A percentile compares a stretch with the other conserved stretches of the same genome.
Evolutionary conservation across 345 rosid species (phyloP).

Genomic region (Citrus reticulata): DNA sequence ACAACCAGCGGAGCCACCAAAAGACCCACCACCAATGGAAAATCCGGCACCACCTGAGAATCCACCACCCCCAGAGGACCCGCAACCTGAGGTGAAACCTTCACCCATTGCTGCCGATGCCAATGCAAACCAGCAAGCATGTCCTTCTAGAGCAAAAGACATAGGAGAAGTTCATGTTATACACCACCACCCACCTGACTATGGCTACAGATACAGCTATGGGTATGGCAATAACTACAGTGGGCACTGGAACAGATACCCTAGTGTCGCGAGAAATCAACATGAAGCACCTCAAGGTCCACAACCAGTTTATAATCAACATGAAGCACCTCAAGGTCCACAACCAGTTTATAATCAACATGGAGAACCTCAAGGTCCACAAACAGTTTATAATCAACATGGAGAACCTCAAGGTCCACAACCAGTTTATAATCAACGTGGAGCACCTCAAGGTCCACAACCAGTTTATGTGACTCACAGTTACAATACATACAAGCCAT

Average conservation of each 20-base stretch:
- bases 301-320: background rate
- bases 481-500: slow-evolving; percentile 57
- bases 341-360: slow-evolving; percentile 4
- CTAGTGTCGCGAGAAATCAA: slow-evolving; percentile 19
- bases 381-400: slow-evolving; percentile 5
- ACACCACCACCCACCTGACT: slow-evolving; percentile 47
- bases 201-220: slow-evolving; percentile 34
- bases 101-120: slow-evolving; percentile 24
- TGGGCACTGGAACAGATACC: slow-evolving; percentile 31
- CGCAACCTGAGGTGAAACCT: slow-evolving; percentile 3
- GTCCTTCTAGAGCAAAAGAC: slow-evolving; percentile 36
- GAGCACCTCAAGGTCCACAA: slow-evolving; percentile 10
- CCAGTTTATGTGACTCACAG: slow-evolving; percentile 44
- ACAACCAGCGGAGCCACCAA: slow-evolving; percentile 41
- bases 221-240: slow-evolving; percentile 9
- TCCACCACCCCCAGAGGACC: slow-evolving; percentile 28
- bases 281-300: slow-evolving; percentile 6
- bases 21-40: slow-evolving; percentile 32
- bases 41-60: slow-evolving; percentile 30
- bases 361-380: background rate
- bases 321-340: background rate
- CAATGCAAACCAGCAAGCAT: slow-evolving; percentile 28
- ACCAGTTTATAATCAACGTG: background rate
- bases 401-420: background rate
- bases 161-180: slow-evolving; percentile 47